These are phyloP conservation scores for Achlya hypogyna DNA, from an alignment of 352 stramenopile species.

Conservation along the genomic window DNA sequence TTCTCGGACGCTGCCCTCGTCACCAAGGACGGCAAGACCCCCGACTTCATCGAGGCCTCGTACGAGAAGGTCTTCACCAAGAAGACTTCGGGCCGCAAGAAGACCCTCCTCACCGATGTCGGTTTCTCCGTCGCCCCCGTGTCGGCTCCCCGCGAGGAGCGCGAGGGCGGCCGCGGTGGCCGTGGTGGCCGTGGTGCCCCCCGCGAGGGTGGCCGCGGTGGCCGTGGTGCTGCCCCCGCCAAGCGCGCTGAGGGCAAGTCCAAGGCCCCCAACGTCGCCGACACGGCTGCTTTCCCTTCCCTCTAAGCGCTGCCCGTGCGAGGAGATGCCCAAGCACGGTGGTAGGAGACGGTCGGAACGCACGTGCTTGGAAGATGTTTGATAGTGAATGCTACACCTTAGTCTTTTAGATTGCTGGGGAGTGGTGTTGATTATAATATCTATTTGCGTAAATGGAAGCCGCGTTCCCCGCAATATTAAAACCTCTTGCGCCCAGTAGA, in stretches of 20 bases:
- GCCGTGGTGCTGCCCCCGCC: constrained; percentile 25
- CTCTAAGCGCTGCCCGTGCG: constrained; percentile 25
- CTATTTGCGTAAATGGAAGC: constrained; percentile 17
- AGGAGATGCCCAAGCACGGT: neutral
- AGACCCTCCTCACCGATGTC: constrained; percentile 84
- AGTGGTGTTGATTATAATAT: constrained; percentile 1
- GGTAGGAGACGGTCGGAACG: neutral
- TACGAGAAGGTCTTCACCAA: constrained; percentile 94
- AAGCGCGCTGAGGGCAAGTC: constrained; percentile 6
- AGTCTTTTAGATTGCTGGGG: constrained; percentile 17
- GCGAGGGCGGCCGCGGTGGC: constrained; percentile 37
- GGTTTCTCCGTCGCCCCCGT: constrained; percentile 50
- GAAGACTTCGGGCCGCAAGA: constrained; percentile 92
- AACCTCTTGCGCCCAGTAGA: neutral
- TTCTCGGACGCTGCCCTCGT: constrained; percentile 68
- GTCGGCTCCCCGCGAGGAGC: constrained; percentile 51
- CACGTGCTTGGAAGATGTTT: constrained; percentile 10
- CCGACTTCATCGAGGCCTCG: constrained; percentile 79
- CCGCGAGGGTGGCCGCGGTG: constrained; percentile 38
- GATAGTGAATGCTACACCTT: constrained; percentile 9
- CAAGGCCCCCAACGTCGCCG: constrained; percentile 61
- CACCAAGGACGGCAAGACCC: constrained; percentile 79
- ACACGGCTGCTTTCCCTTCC: constrained; percentile 79
- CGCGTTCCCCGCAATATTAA: neutral
- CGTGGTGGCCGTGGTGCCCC: constrained; percentile 29